Conservation (phyloP, 1,284 basidiomycete genomes). For the Athelia sp. region DNA sequence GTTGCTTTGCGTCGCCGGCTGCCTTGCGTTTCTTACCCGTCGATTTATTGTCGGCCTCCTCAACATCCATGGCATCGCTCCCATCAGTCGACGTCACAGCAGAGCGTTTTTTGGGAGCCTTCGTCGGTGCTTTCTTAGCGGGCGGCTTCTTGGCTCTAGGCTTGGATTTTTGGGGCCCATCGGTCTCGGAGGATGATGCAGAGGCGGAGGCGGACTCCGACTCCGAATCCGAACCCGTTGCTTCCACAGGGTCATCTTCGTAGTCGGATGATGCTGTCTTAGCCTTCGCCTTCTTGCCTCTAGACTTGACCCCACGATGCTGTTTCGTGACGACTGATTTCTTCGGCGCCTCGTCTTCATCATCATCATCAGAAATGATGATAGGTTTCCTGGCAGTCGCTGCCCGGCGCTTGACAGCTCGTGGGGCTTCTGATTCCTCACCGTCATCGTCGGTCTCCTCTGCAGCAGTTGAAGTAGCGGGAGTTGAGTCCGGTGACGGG, state of each 20-base stretch:
- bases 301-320: constrained; percentile 18
- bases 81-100: constrained; percentile 26
- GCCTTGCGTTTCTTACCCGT: constrained; percentile 47
- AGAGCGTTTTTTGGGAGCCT: neutral
- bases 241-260: constrained; percentile 24
- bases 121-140: constrained; percentile 13
- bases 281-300: neutral
- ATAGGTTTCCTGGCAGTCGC: constrained; percentile 30
- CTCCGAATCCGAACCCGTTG: constrained; percentile 2
- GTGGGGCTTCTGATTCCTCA: constrained; percentile 24
- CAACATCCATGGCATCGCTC: constrained; percentile 48
- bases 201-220: neutral
- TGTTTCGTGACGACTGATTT: constrained; percentile 19
- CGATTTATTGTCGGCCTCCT: constrained; percentile 36
- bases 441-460: constrained; percentile 31
- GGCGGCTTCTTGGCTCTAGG: constrained; percentile 15
- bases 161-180: constrained; percentile 13
- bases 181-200: neutral
- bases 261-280: constrained; percentile 3
- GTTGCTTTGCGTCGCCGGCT: constrained; percentile 37
- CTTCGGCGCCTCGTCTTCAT: constrained; percentile 18
- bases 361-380: constrained; percentile 44
- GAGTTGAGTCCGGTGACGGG: constrained; percentile 6
- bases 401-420: constrained; percentile 26
- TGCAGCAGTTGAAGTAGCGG: constrained; percentile 15